These are phyloP conservation scores for Heritiera fomes DNA, from an alignment of 345 rosid species.

Conservation along the genomic window DNA sequence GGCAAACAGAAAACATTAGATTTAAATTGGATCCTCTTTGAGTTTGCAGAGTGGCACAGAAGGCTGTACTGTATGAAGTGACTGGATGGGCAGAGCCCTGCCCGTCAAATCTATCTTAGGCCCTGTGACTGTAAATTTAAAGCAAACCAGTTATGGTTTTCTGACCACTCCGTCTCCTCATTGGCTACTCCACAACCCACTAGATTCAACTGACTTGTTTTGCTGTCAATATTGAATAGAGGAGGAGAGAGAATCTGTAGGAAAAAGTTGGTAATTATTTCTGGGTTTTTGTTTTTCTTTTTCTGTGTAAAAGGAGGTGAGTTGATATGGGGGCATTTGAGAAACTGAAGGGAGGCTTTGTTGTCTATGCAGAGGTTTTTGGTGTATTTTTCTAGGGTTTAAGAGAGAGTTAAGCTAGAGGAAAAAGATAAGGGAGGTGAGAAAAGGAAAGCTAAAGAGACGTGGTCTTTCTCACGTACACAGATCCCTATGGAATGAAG, in stretches of 20 bases:
- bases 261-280: conserved; percentile 13
- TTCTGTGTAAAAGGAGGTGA: too few relatives aligned
- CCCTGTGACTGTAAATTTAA: conserved; percentile 32
- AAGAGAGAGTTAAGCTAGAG: conserved; percentile 8
- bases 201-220: conserved; percentile 25
- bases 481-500: conserved; percentile 72
- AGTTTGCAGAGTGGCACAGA: conserved; percentile 38
- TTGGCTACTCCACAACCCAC: conserved; percentile 24
- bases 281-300: conserved; percentile 18
- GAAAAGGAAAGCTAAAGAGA: conserved; percentile 14
- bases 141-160: conserved; percentile 26
- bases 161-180: conserved; percentile 16
- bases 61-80: conserved; percentile 46
- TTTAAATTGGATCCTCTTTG: conserved; percentile 32
- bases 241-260: neutral
- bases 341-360: neutral
- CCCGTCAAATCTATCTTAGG: conserved; percentile 44
- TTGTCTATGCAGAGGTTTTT: neutral
- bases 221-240: conserved; percentile 15
- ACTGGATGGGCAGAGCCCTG: conserved; percentile 43
- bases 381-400: conserved; percentile 34
- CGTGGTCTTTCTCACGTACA: conserved; percentile 37
- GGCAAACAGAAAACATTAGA: conserved; percentile 23
- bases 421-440: neutral
- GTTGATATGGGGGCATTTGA: neutral